A percentile compares a stretch with the other conserved stretches of the same genome.
These are phyloP conservation scores for Saccharomycopsis lassenensis DNA, from an alignment of 805 yeast species.

Conservation along the genomic window DNA sequence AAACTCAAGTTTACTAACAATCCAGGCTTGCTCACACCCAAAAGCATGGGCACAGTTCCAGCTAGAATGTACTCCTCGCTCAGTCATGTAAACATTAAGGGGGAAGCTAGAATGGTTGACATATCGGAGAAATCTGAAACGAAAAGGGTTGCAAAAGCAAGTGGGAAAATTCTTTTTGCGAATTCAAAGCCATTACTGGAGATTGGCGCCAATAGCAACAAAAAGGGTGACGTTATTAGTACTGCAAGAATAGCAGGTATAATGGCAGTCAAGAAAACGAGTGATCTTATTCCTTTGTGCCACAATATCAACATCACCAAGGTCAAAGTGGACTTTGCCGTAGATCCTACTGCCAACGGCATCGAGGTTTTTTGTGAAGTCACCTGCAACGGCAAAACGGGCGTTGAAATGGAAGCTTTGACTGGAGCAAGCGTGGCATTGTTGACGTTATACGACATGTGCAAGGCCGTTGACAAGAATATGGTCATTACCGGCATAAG, in stretches of 20 bases:
- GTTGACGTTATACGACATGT: slow-evolving; percentile 45
- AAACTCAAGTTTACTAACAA: background rate
- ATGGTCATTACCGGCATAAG: slow-evolving; percentile 31
- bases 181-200: slow-evolving; percentile 24
- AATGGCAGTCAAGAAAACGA: slow-evolving; percentile 39
- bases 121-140: slow-evolving; percentile 31
- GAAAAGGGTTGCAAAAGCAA: slow-evolving; percentile 32
- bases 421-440: slow-evolving; percentile 34
- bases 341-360: slow-evolving; percentile 18
- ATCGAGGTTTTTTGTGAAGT: slow-evolving; percentile 30
- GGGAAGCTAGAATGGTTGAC: slow-evolving; percentile 40
- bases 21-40: background rate
- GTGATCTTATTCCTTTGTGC: slow-evolving; percentile 38
- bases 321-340: slow-evolving; percentile 26
- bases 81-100: slow-evolving; percentile 31
- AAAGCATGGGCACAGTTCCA: background rate
- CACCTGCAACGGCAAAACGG: slow-evolving; percentile 39
- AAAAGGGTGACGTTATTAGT: slow-evolving; percentile 42
- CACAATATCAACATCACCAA: slow-evolving; percentile 37
- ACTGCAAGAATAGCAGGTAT: slow-evolving; percentile 40
- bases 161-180: slow-evolving; percentile 32
- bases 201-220: slow-evolving; percentile 28
- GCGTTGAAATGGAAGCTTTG: slow-evolving; percentile 50
- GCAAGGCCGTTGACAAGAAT: slow-evolving; percentile 42
- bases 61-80: slow-evolving; percentile 14